Conservation (phyloP, 2,329 filamentous ascomycete genomes). For the Fusarium keratoplasticum region DNA sequence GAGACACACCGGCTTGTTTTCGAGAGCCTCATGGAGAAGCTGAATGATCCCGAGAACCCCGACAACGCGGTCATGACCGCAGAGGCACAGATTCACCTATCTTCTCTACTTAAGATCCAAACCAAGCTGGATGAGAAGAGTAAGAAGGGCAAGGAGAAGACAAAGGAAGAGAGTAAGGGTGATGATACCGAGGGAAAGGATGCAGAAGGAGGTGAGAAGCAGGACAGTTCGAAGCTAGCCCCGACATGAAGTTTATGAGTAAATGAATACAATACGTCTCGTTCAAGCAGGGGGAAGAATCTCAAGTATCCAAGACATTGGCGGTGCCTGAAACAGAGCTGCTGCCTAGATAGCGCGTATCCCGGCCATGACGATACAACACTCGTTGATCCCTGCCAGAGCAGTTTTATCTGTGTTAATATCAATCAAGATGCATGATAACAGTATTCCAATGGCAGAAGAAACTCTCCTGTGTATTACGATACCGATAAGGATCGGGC, state of each 20-base stretch:
- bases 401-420: too few relatives aligned
- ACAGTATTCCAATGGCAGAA: neutral
- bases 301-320: neutral
- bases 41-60: neutral
- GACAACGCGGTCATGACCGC: neutral
- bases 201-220: neutral
- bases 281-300: too few relatives aligned
- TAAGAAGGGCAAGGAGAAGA: neutral
- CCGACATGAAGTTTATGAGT: neutral
- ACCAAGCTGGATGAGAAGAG: neutral
- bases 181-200: neutral
- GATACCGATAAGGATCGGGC: neutral
- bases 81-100: neutral
- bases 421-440: neutral
- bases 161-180: neutral
- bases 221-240: neutral
- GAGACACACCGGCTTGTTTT: neutral
- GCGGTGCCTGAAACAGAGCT: neutral
- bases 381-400: neutral
- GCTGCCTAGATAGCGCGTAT: neutral
- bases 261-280: neutral
- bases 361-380: neutral
- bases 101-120: neutral
- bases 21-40: neutral
- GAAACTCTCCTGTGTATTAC: neutral